Evolutionary conservation across 2,329 filamentous ascomycete genomes (phyloP), one percentile per base, ranked within the genome.

Genomic region (Aspergillus aculeatinus): DNA sequence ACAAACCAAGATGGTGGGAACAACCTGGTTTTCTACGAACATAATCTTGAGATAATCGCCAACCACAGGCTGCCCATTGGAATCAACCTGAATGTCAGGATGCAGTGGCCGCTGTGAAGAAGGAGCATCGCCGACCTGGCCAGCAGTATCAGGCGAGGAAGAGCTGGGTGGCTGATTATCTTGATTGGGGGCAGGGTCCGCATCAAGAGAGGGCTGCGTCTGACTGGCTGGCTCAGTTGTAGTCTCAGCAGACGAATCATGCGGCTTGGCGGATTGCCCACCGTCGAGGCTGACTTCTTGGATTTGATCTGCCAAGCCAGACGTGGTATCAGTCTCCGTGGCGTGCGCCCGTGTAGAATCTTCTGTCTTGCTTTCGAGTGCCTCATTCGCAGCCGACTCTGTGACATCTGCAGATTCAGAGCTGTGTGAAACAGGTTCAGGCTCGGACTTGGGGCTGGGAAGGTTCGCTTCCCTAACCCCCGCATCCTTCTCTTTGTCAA

Each of bases 41-140:
- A 94, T 92, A 76, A 95, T 93, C 80, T 99, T 99, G 61, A 99
- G 81, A 69, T 89, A 90, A 75, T 99, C 95, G 55, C 95, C 95
- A 11, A 99, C 95, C 23, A 99, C 92, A 2, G 92, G 90, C 33
- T 84, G 82, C 6, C 86, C 86, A 66, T 88, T 83, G 29, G 81
- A 73, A 64, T 88, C 86, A 16, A 82, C 78, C 63, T 88, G 85
- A 59, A 86, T 83, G 25, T 81, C 78, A 23, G 69, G 66, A 47
- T 66, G 60, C 48, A 66, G 57, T 31, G 70, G 67, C 29, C 71
- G 68, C 4, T 66, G 68, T 14, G 60, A 48, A 31, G 54, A 57
- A 51, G 63, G 54, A 21, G 59, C 27, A 48, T 66, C 63, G 55
- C 63, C 65, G 27, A 59, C 51, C 39, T 71, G 62, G 23, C 64